These are phyloP conservation scores for Marasmius fiardii DNA, from an alignment of 1,284 basidiomycete genomes.

Conservation along the genomic window DNA sequence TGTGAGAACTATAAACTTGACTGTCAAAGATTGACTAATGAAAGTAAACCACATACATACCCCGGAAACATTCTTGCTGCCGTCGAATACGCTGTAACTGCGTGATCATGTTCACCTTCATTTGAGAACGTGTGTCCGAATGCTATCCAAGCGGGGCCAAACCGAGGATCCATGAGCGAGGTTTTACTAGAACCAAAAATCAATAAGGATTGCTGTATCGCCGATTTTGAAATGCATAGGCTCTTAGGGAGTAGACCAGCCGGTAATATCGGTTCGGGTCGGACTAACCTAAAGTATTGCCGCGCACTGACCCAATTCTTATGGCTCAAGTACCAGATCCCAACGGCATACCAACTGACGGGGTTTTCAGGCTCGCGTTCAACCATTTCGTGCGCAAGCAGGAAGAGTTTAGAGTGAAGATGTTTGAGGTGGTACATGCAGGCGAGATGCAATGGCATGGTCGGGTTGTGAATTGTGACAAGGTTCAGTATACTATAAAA, in stretches of 20 bases:
- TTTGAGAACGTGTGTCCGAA: slow-evolving; percentile 97
- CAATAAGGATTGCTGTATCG: background rate
- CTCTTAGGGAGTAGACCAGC: background rate
- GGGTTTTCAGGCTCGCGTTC: slow-evolving; percentile 90
- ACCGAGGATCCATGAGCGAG: slow-evolving; percentile 94
- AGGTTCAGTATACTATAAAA: slow-evolving; percentile 71
- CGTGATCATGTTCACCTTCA: slow-evolving; percentile 98
- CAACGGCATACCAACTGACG: slow-evolving; percentile 97
- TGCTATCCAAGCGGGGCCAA: slow-evolving; percentile 95
- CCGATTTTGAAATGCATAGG: background rate
- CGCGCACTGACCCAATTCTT: slow-evolving; percentile 86
- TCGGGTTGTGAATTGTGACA: slow-evolving; percentile 78
- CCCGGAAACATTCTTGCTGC: slow-evolving; percentile 93
- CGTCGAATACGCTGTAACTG: slow-evolving; percentile 97
- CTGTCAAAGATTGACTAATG: slow-evolving; percentile 4
- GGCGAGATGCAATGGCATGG: slow-evolving; percentile 91
- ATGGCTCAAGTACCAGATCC: slow-evolving; percentile 91
- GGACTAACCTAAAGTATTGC: slow-evolving; percentile 82
- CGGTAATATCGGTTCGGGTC: background rate
- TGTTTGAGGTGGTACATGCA: slow-evolving; percentile 96
- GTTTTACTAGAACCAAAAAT: slow-evolving; percentile 67
- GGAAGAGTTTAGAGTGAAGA: slow-evolving; percentile 89
- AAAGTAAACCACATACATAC: slow-evolving; percentile 38
- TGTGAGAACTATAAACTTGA: slow-evolving; percentile 65
- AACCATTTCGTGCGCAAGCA: slow-evolving; percentile 94